A percentile compares a stretch with the other conserved stretches of the same genome.
Evolutionary conservation across 495 filamentous ascomycete species (phyloP).

Genomic region (Daldinia bambusicola): DNA sequence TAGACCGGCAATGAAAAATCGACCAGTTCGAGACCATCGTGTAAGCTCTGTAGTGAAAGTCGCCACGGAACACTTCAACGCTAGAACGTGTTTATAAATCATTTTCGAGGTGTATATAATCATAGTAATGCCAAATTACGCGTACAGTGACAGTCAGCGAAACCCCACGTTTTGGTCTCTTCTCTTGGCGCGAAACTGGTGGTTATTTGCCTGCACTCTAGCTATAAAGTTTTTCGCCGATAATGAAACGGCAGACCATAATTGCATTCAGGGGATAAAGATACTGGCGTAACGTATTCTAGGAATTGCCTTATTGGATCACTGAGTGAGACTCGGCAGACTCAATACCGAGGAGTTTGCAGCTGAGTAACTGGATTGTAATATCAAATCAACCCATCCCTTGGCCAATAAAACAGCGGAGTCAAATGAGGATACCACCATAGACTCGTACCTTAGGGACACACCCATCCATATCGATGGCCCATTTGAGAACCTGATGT

Average conservation of each 20-base stretch:
- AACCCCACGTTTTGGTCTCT: background rate
- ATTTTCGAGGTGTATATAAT: no score
- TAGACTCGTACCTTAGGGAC: slow-evolving; percentile 1
- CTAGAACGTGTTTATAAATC: no score
- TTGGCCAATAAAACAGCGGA: background rate
- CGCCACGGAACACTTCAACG: no score
- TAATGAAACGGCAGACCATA: background rate
- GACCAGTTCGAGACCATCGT: no score
- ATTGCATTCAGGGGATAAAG: background rate
- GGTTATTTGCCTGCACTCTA: background rate
- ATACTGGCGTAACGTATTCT: background rate
- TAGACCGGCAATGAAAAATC: no score
- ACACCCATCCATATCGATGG: slow-evolving; percentile 4
- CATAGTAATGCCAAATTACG: background rate
- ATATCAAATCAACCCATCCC: background rate
- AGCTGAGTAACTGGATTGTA: slow-evolving; percentile 1
- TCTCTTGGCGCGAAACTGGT: background rate
- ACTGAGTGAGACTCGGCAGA: background rate
- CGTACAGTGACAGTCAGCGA: background rate
- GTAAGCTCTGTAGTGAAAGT: no score
- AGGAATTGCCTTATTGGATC: background rate
- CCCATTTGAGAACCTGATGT: slow-evolving; percentile 21
- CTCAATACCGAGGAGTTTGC: background rate
- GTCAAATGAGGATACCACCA: background rate
- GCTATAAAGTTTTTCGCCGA: background rate